These are phyloP conservation scores for Pseudocercospora ulei DNA, from an alignment of 2,329 filamentous ascomycete species.

Conservation along the genomic window DNA sequence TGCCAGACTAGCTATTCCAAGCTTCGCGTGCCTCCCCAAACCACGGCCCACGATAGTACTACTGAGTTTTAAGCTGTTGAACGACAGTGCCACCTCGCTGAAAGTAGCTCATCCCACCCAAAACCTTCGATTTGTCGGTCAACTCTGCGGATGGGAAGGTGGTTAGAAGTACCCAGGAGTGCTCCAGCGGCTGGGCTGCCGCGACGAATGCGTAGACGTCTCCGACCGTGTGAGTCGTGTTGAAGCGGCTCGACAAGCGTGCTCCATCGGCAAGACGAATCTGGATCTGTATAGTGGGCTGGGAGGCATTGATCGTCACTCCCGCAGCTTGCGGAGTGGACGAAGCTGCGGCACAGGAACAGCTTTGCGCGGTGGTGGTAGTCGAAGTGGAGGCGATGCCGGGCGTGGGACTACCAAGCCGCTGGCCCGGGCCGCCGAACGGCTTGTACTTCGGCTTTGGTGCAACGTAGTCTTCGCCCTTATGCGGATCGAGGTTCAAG, in stretches of 20 bases:
- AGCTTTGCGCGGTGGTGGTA: conserved; percentile 26
- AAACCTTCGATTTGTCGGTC: conserved; percentile 50
- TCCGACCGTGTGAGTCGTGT: conserved; percentile 65
- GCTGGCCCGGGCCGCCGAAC: conserved; percentile 61
- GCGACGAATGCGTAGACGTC: conserved; percentile 68
- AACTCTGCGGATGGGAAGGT: conserved; percentile 78
- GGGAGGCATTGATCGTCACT: conserved; percentile 52
- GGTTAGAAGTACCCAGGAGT: conserved; percentile 66
- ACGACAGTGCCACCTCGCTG: conserved; percentile 48
- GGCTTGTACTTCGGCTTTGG: conserved; percentile 68
- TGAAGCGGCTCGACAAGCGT: conserved; percentile 69
- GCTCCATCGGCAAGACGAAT: conserved; percentile 71
- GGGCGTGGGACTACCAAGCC: conserved; percentile 68
- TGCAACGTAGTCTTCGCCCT: conserved; percentile 61
- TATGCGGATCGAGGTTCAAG: conserved; percentile 63
- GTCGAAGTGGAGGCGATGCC: conserved; percentile 42
- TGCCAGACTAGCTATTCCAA: too few relatives aligned
- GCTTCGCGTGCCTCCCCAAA: too few relatives aligned
- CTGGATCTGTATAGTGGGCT: conserved; percentile 60
- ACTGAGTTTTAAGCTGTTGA: too few relatives aligned
- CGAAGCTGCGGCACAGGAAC: conserved; percentile 33
- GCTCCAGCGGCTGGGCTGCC: conserved; percentile 49
- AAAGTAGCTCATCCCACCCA: conserved; percentile 44
- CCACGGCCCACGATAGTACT: too few relatives aligned
- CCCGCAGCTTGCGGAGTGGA: conserved; percentile 35